Evolutionary conservation across 2,329 filamentous ascomycete genomes (phyloP).

Genomic region (Alternaria conjuncta): DNA sequence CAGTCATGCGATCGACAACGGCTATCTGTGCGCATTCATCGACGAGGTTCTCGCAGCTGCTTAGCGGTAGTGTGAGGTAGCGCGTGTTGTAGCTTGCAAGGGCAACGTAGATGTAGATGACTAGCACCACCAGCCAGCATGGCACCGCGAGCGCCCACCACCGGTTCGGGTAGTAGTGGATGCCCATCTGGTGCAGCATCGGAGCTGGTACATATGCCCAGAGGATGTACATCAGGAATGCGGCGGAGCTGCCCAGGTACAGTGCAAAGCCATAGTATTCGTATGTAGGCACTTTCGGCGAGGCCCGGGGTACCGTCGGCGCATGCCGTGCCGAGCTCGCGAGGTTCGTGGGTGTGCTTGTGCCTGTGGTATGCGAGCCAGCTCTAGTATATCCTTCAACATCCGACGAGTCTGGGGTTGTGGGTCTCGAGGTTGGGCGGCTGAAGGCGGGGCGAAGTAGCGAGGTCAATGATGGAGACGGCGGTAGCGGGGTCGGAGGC

Average conservation of each 20-base stretch:
- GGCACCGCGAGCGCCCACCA: slow-evolving; percentile 98
- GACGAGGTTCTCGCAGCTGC: slow-evolving; percentile 84
- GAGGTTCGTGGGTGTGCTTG: slow-evolving; percentile 57
- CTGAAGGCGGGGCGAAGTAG: slow-evolving; percentile 77
- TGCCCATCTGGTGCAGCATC: slow-evolving; percentile 89
- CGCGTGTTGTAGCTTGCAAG: slow-evolving; percentile 90
- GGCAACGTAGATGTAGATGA: slow-evolving; percentile 94
- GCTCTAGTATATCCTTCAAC: slow-evolving; percentile 63
- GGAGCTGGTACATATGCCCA: slow-evolving; percentile 94
- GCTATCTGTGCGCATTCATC: slow-evolving; percentile 89
- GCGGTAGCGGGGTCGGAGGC: slow-evolving; percentile 91
- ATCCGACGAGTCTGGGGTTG: slow-evolving; percentile 89
- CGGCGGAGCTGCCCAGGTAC: slow-evolving; percentile 85
- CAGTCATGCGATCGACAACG: slow-evolving; percentile 72
- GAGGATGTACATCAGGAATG: slow-evolving; percentile 74
- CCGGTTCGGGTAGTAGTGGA: slow-evolving; percentile 94
- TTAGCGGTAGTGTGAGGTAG: slow-evolving; percentile 81
- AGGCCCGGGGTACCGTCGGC: slow-evolving; percentile 77
- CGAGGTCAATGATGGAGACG: slow-evolving; percentile 89
- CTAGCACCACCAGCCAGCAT: slow-evolving; percentile 83
- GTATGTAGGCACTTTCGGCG: slow-evolving; percentile 96
- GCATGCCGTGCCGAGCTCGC: slow-evolving; percentile 64
- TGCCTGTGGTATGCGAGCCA: slow-evolving; percentile 21
- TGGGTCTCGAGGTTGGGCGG: slow-evolving; percentile 72
- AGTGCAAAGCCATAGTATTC: slow-evolving; percentile 99